Base-by-base conservation (phyloP, 2,329 filamentous ascomycete genomes). In the Fusarium bulbicola region DNA sequence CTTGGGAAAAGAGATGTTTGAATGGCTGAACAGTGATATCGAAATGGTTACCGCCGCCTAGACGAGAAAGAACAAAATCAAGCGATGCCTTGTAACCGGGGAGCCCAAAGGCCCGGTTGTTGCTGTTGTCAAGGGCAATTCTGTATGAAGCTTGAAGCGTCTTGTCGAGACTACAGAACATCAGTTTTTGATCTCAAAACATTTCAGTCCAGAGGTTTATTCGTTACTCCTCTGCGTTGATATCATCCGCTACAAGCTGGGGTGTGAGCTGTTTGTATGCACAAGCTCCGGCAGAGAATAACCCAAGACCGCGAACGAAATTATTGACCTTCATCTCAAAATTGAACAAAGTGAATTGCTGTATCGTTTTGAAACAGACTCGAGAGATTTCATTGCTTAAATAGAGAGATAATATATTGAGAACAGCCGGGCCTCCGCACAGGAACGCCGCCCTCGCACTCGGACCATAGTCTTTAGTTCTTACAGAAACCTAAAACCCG, bases 21-120 rank as follows among this genome's bases (percentile, higher is more conserved):
- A 73, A 73, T 10, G 61, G 28, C 16, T 73, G 70, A 16, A 68
- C 32, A 21, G 37, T 50, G 6, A 68, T 61, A 37, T 73, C 42
- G 3, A 73, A 63, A 9, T 58, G 40, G 13, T 58, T n/a, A 5
- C 54, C 62, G 15, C 26, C 26, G 13, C 47, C 26, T n/a, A 73
- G 28, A 18, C 30, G 42, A 8, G 28, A 24, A 18, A 49, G 61
- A 8, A 73, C 45, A 46, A 73, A 61, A 18, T 68, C 62, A 24
- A 73, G 49, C 20, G 71, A 71, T 20, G 66, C 59, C 16, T 74
- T 71, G 34, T 73, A 74, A 12, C 71, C 66, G 1, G 70, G 39
- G 15, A 71, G 50, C 6, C 71, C 70, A 39, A 73, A 73, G 32
- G 56, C 58, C 46, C 71, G 63, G 24, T 54, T 73, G 8, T 43